Evolutionary conservation across 202 grass and related monocot species (phyloP), one percentile per base, ranked within the genome.

Genomic region (Zizania palustris): DNA sequence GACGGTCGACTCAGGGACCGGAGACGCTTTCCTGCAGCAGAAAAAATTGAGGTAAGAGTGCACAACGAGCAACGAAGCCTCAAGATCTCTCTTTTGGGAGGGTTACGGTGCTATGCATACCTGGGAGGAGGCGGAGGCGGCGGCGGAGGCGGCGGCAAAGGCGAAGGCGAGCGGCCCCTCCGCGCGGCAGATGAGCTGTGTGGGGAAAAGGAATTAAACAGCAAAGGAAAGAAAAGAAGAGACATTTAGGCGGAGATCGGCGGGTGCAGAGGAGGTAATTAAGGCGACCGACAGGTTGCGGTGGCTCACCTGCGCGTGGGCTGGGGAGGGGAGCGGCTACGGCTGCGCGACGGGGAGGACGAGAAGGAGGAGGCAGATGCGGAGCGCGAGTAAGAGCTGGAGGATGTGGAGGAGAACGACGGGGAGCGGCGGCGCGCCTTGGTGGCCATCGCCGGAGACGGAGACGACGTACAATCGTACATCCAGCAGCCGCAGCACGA

Each of bases 291-390:
- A 28, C 28, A 28, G 28, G 28, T 28, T 28, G 28, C 28, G 28
- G 28, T 28, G 28, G 28, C 28, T 28, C 28, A 28, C 28, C 28
- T 28, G 71, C 84, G 77, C 67, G 93, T 83, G 18, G 93, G 91
- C 28, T 28, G 28, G 28, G 28, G 28, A 28, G 28, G 28, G 28
- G 28, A 28, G 28, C 28, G 28, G 28, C 28, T 28, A 33, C 60
- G 90, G 62, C 85, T 86, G 54, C 90, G 89, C 5, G 93, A 93
- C 57, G 86, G 80, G 49, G 87, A 90, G 51, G 89, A 28, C 28
- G 28, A 91, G 15, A 85, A 28, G 28, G 28, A 89, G 16, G 84
- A 89, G 45, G 63, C 49, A 1, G 44, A 50, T 14, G 46, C 46
- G 2, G 85, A 88, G 55, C 41, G 72, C 40, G 91, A 90, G 18